Evolutionary conservation across 176 grass and related monocot species (phyloP).

Genomic region (Bothriochloa decipiens): DNA sequence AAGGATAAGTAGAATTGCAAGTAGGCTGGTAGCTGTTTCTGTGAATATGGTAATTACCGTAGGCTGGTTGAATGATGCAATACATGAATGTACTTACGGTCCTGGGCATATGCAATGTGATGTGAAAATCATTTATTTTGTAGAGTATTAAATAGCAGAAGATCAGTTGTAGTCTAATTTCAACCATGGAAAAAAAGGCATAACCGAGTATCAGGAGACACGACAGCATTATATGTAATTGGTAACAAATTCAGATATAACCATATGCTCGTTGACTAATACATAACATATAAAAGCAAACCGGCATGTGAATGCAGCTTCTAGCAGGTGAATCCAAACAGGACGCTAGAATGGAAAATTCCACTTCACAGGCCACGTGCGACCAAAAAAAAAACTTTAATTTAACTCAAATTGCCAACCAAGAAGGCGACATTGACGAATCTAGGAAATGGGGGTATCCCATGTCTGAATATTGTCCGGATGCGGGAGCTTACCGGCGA

Average conservation of each 20-base stretch:
- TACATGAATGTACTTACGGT: not conserved
- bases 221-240: not conserved
- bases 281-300: not conserved
- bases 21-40: not conserved
- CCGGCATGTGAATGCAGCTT: not conserved
- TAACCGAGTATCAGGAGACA: not conserved
- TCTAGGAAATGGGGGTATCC: not conserved
- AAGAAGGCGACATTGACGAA: not conserved
- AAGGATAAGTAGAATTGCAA: not conserved
- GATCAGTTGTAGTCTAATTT: not conserved
- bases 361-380: not conserved
- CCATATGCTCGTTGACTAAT: not conserved
- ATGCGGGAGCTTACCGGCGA: slow-evolving; percentile 52
- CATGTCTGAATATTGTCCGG: not conserved
- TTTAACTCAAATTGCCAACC: not conserved
- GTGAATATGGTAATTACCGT: not conserved
- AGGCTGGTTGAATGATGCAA: not conserved
- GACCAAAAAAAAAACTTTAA: not conserved
- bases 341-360: not conserved
- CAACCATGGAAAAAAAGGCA: not conserved
- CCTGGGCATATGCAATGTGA: not conserved
- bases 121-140: not conserved
- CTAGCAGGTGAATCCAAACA: not conserved
- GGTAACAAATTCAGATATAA: not conserved
- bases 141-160: not conserved